These are phyloP conservation scores for Phyllosticta paracitricarpa DNA, from an alignment of 2,329 filamentous ascomycete genomes.

Conservation along the genomic window DNA sequence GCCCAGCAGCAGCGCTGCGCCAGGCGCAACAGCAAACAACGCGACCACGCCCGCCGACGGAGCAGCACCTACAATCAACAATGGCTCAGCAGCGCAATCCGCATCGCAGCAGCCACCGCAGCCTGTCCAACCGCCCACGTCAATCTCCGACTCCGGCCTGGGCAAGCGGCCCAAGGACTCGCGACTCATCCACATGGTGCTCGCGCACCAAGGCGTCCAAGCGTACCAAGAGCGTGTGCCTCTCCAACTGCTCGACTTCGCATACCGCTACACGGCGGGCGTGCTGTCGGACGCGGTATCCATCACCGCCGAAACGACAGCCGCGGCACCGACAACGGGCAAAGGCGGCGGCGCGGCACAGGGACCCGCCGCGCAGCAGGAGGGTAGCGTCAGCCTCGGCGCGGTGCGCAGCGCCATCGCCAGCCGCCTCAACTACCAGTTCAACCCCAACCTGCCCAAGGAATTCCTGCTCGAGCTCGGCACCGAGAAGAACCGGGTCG, in stretches of 20 bases:
- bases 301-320: conserved; percentile 13
- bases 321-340: conserved; percentile 14
- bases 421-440: conserved; percentile 58
- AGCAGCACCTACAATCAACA: conserved; percentile 13
- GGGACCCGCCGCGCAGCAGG: conserved; percentile 21
- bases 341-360: conserved; percentile 13
- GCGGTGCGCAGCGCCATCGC: conserved; percentile 65
- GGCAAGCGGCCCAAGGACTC: conserved; percentile 60
- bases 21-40: conserved; percentile 12
- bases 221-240: conserved; percentile 76
- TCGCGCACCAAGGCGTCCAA: conserved; percentile 68
- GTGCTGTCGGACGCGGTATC: conserved; percentile 61
- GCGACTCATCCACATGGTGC: conserved; percentile 68
- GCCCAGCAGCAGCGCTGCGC: conserved; percentile 28
- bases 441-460: conserved; percentile 55
- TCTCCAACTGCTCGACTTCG: conserved; percentile 73
- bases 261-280: conserved; percentile 68
- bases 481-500: conserved; percentile 56
- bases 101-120: conserved; percentile 18
- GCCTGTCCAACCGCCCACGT: conserved; percentile 23
- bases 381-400: conserved; percentile 49
- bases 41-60: conserved; percentile 16
- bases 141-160: conserved; percentile 22
- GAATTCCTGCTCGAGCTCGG: conserved; percentile 72
- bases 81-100: not conserved